Evolutionary conservation across 2,329 filamentous ascomycete species (phyloP).

Genomic region (Pyricularia grisea): DNA sequence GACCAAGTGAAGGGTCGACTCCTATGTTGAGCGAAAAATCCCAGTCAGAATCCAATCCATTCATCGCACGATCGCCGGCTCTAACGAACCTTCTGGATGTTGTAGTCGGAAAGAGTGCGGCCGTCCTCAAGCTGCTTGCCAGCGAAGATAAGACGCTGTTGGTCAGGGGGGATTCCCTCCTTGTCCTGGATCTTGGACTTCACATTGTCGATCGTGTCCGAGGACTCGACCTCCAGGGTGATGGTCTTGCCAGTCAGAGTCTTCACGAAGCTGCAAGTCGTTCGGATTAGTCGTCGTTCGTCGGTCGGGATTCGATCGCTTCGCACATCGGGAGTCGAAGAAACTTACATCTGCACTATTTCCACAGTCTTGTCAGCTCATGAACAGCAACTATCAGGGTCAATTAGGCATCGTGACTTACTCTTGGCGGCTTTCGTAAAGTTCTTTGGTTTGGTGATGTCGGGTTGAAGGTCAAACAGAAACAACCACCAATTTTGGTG

Average conservation of each 20-base stretch:
- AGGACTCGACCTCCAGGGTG: no score
- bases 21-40: conserved; percentile 40
- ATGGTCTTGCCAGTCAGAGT: conserved; percentile 99
- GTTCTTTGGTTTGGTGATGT: conserved; percentile 6
- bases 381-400: conserved; percentile 3
- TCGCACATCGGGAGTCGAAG: conserved; percentile 13
- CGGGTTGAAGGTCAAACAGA: conserved; percentile 1
- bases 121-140: conserved; percentile 99
- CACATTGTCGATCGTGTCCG: no score
- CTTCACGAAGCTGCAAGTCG: conserved; percentile 82
- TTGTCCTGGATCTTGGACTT: no score
- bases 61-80: neutral
- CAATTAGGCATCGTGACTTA: conserved; percentile 8
- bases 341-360: conserved; percentile 82
- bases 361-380: conserved; percentile 14
- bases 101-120: conserved; percentile 94
- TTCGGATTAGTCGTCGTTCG: conserved; percentile 15
- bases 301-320: conserved; percentile 8
- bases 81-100: conserved; percentile 87
- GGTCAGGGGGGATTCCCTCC: conserved; percentile 96
- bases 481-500: conserved; percentile 11
- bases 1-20: conserved; percentile 96
- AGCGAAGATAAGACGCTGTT: conserved; percentile 97
- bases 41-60: neutral
- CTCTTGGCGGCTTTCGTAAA: conserved; percentile 13